phyloP scores from a whole-genome alignment of 495 filamentous ascomycete genomes.

The Aspergillus incahuasiensis region DNA sequence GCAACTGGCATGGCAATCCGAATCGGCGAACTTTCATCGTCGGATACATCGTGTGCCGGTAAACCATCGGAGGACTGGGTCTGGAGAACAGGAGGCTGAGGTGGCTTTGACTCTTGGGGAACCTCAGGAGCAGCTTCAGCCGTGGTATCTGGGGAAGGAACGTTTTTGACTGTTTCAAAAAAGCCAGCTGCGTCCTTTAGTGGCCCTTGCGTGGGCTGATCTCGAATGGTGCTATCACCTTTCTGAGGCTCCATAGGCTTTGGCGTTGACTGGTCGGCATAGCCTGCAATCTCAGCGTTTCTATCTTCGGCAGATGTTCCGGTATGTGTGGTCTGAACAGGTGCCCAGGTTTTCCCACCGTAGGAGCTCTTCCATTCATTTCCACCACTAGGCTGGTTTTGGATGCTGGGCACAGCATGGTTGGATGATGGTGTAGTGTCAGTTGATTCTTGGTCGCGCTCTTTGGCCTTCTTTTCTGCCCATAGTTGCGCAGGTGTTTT shows the following conservation, averaged over 20 bases:
- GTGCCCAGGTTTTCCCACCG: slow-evolving; percentile 78
- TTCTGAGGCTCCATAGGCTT: slow-evolving; percentile 48
- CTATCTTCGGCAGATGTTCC: slow-evolving; percentile 57
- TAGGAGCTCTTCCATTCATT: slow-evolving; percentile 87
- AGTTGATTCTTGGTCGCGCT: slow-evolving; percentile 53
- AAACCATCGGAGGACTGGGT: slow-evolving; percentile 54
- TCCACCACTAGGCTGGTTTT: slow-evolving; percentile 63
- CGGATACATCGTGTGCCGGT: slow-evolving; percentile 52
- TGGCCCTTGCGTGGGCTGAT: slow-evolving; percentile 67
- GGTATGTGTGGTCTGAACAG: slow-evolving; percentile 68
- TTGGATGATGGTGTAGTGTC: slow-evolving; percentile 26
- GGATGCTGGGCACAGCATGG: slow-evolving; percentile 47
- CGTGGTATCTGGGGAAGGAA: slow-evolving; percentile 73
- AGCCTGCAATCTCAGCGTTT: slow-evolving; percentile 54
- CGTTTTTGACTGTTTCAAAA: slow-evolving; percentile 45
- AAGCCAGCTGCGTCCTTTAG: slow-evolving; percentile 57
- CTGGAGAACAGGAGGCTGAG: slow-evolving; percentile 41
- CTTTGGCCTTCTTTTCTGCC: slow-evolving; percentile 91
- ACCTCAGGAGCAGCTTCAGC: slow-evolving; percentile 47
- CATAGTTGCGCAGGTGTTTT: slow-evolving; percentile 96
- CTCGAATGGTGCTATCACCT: slow-evolving; percentile 65
- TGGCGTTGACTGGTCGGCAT: slow-evolving; percentile 40
- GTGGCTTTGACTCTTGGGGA: slow-evolving; percentile 48
- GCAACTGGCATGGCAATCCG: slow-evolving; percentile 83
- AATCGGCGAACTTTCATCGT: slow-evolving; percentile 65